Base-by-base conservation (phyloP, 164 flowering plant species). In the Nymphaea colorata region DNA sequence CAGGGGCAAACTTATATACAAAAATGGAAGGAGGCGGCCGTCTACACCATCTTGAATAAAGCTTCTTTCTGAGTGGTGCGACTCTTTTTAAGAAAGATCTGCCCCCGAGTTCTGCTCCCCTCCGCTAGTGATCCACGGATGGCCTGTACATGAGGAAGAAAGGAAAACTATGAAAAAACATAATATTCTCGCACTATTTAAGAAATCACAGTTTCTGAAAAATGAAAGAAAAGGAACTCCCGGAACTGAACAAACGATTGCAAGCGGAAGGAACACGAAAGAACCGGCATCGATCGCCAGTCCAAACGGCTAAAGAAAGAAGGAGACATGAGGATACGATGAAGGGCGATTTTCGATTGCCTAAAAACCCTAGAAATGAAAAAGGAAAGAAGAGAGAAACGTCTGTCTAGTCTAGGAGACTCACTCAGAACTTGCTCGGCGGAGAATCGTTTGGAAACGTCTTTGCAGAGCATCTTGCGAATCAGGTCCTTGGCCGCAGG, bases 391-490 rank as follows among this genome's bases (percentile, higher is more conserved):
- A 64, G 4, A 14, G 18, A 42, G 4, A 6, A 3, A 61, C 36
- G 36, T 25, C n/a, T n/a, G n/a, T n/a, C n/a, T n/a, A n/a, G n/a
- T n/a, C 36, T 25, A 25, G 36, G 14, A 64, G 8, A 75, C 98
- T 82, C 79, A 90, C 96, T 73, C 3, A 90, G 73, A 25, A 85
- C 98, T 83, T 90, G 94, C 15, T 92, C 90, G 0, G 95, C 96
- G 0, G 96, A 84, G 67, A 88, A 77, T 66, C 96, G 74, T 53
- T 75, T 78, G 1, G 86, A 81, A 68, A 76, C 87, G 70, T 89
- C 96, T 62, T 81, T 87, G 61, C 86, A 85, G 0, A 88, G 75
- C 96, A 87, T 88, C 68, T 74, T 85, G 73, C 93, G 64, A 42
- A 91, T 42, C 65, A 89, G 78, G 78, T 89, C 94, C 77, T 86